Base-by-base conservation (phyloP, 495 filamentous ascomycete genomes). In the Baudoinia panamericana region DNA sequence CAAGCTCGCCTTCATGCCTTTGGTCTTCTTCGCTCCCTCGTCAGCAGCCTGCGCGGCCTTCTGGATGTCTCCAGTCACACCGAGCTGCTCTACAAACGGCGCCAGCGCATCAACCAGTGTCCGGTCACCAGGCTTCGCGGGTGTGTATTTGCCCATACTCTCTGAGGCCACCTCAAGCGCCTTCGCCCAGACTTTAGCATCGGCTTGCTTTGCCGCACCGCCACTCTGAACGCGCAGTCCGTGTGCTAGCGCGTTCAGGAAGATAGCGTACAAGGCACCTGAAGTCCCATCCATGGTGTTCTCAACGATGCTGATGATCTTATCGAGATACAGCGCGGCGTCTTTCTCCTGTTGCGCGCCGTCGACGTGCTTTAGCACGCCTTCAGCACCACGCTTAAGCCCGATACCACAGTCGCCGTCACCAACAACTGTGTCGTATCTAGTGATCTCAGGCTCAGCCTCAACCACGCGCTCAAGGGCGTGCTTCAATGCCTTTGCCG, bases 331-430 rank as follows among this genome's bases (percentile, higher is more conserved):
- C 22, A 75, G 54, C 6, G 85, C 75, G 6, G 70, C 69, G 50
- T 97, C 90, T 15, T 75, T 70, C 0, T 68, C 69, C 1, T 78
- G 56, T 17, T 71, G 62, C 2, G 64, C 64, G 35, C 64, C 58
- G 5, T 72, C 27, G 35, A 52, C 59, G 50, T 84, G 66, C 16
- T 68, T 68, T 9, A 86, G 63, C 30, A 94, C 69, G 18, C 24
- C 68, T 68, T 95, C 84, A 23, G 90, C 90, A 17, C 90, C 90
- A 37, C 86, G 73, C 64, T 84, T 84, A 27, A 97, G 65, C 0
- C 85, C 85, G 21, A 85, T 78, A 1, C 90, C 90, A 59, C 90
- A 97, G 63, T 97, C 90, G 29, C 90, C 90, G 57, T 97, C 90
- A 34, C 90, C 90, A 35, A 94, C 85, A 19, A 93, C 72, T 1